A percentile compares a stretch with the other conserved stretches of the same genome.
These are phyloP conservation scores for Leishmania arabica DNA, from an alignment of 208 protist species.

Conservation along the genomic window DNA sequence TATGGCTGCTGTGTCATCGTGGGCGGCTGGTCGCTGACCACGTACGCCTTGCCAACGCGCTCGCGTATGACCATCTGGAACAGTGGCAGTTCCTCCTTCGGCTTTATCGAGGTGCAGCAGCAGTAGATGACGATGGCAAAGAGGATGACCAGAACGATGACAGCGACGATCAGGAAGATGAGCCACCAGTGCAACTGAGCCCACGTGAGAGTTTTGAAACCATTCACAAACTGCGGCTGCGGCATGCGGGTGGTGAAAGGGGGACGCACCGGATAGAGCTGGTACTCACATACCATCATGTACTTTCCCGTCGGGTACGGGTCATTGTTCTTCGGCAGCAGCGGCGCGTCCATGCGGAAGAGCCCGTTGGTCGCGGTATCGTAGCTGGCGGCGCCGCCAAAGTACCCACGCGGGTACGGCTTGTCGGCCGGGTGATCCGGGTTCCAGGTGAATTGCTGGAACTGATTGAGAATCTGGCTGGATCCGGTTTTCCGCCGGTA, in stretches of 20 bases:
- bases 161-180: slow-evolving; percentile 38
- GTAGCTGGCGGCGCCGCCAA: slow-evolving; percentile 29
- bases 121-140: slow-evolving; percentile 48
- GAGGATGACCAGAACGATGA: slow-evolving; percentile 34
- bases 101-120: slow-evolving; percentile 26
- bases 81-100: slow-evolving; percentile 33
- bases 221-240: slow-evolving; percentile 47
- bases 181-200: slow-evolving; percentile 60
- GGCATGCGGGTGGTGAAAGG: slow-evolving; percentile 17
- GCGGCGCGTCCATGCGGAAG: slow-evolving; percentile 28
- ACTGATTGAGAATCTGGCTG: slow-evolving; percentile 34
- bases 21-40: slow-evolving; percentile 8
- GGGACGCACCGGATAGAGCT: slow-evolving; percentile 19
- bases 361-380: neutral
- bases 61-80: slow-evolving; percentile 55
- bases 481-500: slow-evolving; percentile 12
- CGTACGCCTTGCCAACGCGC: slow-evolving; percentile 35
- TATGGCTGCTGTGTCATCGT: slow-evolving; percentile 5
- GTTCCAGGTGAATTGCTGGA: slow-evolving; percentile 35
- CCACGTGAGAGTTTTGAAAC: slow-evolving; percentile 59
- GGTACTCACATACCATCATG: slow-evolving; percentile 41
- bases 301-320: slow-evolving; percentile 27
- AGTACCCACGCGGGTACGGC: slow-evolving; percentile 41
- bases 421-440: neutral
- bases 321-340: slow-evolving; percentile 24